phyloP scores from a whole-genome alignment of 129 eudicot species.

The Calendula officinalis region DNA sequence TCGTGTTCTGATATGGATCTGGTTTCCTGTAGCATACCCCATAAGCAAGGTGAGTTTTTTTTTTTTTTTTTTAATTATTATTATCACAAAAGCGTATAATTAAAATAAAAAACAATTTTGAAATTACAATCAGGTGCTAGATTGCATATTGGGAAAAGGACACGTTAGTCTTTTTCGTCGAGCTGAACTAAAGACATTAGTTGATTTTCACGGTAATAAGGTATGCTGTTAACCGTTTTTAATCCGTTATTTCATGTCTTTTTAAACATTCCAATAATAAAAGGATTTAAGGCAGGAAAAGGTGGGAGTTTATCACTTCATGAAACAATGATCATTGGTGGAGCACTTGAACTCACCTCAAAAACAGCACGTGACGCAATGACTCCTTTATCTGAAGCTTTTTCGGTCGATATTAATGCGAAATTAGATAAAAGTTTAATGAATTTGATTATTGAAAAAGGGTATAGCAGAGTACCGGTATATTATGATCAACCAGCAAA shows the following conservation, averaged over 20 bases:
- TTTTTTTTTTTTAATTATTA: background rate
- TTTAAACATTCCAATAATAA: constrained; percentile 5
- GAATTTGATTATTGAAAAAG: constrained; percentile 64
- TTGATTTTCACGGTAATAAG: constrained; percentile 53
- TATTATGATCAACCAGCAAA: constrained; percentile 76
- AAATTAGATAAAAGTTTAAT: constrained; percentile 57
- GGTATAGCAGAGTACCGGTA: constrained; percentile 86
- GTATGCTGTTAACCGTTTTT: constrained; percentile 17
- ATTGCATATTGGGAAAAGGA: constrained; percentile 47
- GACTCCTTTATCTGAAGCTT: constrained; percentile 58
- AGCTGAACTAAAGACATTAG: constrained; percentile 55
- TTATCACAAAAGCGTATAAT: background rate
- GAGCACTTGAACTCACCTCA: constrained; percentile 64
- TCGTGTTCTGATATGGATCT: constrained; percentile 55
- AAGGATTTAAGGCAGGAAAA: constrained; percentile 55
- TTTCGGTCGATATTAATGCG: constrained; percentile 53
- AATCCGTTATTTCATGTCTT: background rate
- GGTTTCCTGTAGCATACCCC: constrained; percentile 65
- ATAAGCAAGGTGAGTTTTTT: constrained; percentile 50
- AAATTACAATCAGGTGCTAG: constrained; percentile 38
- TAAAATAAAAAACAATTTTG: too few species aligned
- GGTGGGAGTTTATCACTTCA: constrained; percentile 61
- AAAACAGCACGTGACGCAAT: constrained; percentile 71
- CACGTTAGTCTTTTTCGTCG: constrained; percentile 53
- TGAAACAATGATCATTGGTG: constrained; percentile 68